Evolutionary conservation across 108 stramenopile genomes (phyloP), one percentile per base, ranked within the genome.

Genomic region (Nannochloropsis gaditana): DNA sequence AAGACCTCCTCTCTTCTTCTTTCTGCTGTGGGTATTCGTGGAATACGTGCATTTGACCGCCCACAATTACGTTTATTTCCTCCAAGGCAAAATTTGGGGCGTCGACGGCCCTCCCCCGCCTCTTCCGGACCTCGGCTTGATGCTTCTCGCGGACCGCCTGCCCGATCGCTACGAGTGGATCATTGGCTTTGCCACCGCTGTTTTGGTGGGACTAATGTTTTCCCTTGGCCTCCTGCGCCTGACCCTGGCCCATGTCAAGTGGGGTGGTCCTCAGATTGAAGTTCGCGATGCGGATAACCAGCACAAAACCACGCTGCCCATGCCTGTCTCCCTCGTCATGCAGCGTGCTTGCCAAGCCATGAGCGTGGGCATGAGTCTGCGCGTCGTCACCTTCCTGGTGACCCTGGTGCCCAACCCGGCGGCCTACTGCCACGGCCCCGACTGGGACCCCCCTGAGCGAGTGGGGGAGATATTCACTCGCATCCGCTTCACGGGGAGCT

Each of bases 21-120:
- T 73, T n/a, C 2, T 73, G 19, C 59, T 73, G 19, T 73, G 59
- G 59, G n/a, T 73, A n/a, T 73, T 73, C n/a, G 59, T 73, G 19
- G 59, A 73, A n/a, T 73, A 73, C 2, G 59, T 73, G 5, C 59
- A 73, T 73, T n/a, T 73, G n/a, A 73, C n/a, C 8, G 59, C 59
- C 59, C 59, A 73, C 59, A 73, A 73, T n/a, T 73, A 73, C 59
- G 59, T 73, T n/a, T 73, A 73, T 73, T 73, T n/a, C 59, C 59
- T 73, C n/a, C 59, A 73, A 73, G 59, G 59, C n/a, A 73, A 73
- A 73, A 3, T 73, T n/a, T 73, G 59, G 59, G 59, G 59, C n/a
- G 59, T n/a, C n/a, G 59, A 73, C n/a, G 59, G 59, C 59, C 59
- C 59, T n/a, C 59, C 59, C 8, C 59, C 59, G 19, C 59, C 59